A percentile compares a stretch with the other conserved stretches of the same genome.
Conservation (phyloP, 768 basidiomycete species). For the Postia placenta region DNA sequence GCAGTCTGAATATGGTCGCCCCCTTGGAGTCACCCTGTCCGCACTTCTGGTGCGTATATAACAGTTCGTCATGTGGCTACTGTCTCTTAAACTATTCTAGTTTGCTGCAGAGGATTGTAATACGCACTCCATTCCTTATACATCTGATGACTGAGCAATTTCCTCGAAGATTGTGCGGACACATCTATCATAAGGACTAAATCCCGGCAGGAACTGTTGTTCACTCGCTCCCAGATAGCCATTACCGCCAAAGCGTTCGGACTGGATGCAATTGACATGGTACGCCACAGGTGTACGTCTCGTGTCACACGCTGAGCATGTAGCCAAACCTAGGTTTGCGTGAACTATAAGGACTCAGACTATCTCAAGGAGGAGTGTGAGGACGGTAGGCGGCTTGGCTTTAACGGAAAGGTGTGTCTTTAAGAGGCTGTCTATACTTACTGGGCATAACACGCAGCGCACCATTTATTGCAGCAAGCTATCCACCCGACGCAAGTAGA, state of each 20-base stretch:
- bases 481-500: constrained; percentile 86
- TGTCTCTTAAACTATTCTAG: constrained; percentile 35
- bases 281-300: constrained; percentile 20
- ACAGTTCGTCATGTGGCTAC: background rate
- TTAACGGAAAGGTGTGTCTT: constrained; percentile 74
- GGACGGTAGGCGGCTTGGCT: constrained; percentile 79
- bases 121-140: too few relatives aligned
- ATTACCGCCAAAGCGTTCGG: constrained; percentile 79
- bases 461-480: constrained; percentile 60
- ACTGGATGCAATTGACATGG: constrained; percentile 89
- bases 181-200: constrained; percentile 74
- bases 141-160: background rate
- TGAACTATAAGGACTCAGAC: constrained; percentile 73
- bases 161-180: constrained; percentile 74
- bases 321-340: constrained; percentile 56
- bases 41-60: constrained; percentile 56
- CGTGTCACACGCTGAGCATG: background rate
- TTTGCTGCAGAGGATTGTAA: constrained; percentile 94
- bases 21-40: constrained; percentile 46
- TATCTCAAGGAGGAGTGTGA: constrained; percentile 67
- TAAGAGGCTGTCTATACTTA: background rate
- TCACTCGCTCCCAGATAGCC: constrained; percentile 77
- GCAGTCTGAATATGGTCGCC: constrained; percentile 41
- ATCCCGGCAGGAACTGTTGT: constrained; percentile 73
- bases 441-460: too few relatives aligned